Base-by-base conservation (phyloP, 2,329 filamentous ascomycete species). In the Aspergillus hortae region DNA sequence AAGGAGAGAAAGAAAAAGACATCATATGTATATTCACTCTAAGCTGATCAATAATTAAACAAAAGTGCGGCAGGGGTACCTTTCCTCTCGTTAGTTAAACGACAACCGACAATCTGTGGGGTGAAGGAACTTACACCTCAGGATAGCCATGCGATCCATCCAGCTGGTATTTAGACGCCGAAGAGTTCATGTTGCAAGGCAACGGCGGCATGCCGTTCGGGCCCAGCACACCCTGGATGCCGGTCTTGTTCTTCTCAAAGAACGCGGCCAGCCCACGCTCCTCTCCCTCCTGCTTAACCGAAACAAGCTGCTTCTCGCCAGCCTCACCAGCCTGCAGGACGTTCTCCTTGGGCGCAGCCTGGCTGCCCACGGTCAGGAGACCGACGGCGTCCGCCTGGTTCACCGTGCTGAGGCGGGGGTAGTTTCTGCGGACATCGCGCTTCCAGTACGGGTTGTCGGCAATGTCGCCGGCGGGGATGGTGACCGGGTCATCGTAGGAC, bases 391-490 rank as follows among this genome's bases (percentile, higher is more conserved):
- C 89, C 44, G 83, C 83, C 78, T 97, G 94, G 54, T 79, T 86
- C 56, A 99, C 82, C 43, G 89, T 85, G 67, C 88, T 92, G 51
- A 88, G 80, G 62, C 80, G 82, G 30, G 94, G 89, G 77, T 97
- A 97, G 65, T 80, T 81, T 65, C 94, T 84, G 63, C 94, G 88
- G 56, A 78, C 73, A 68, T 99, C 94, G 66, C 94, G 91, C 81
- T 95, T 95, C 90, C 91, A 99, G 79, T 96, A 95, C 35, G 90
- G 85, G 76, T 95, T 95, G 72, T 92, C 89, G 64, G 90, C 90
- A 64, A 95, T 86, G 70, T 95, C 90, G 61, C 82, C 89, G 2
- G 90, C 89, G n/a, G 90, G 90, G 0, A 87, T 54, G 12, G 90
- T 95, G 54, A 92, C 88, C 19, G 89, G 89, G 70, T 95, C 90